A percentile compares a stretch with the other conserved stretches of the same genome.
Conservation (phyloP, 2,329 filamentous ascomycete genomes). For the Fusarium longipes region DNA sequence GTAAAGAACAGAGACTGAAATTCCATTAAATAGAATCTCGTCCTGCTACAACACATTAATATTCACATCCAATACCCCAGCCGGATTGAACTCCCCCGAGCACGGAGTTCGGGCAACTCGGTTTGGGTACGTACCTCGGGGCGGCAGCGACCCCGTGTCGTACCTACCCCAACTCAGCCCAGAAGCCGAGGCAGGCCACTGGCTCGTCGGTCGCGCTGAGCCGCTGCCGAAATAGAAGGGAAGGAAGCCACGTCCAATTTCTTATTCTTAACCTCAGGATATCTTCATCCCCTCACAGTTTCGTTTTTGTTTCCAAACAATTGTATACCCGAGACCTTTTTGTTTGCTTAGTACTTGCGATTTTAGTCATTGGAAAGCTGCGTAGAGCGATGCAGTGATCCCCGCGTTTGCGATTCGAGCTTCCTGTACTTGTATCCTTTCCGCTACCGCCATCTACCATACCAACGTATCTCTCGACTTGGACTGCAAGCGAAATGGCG, state of each 20-base stretch:
- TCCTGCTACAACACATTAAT: too few species aligned
- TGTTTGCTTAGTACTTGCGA: not conserved
- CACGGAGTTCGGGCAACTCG: constrained; percentile 9
- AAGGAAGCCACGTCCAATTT: constrained; percentile 35
- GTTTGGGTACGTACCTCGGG: constrained; percentile 34
- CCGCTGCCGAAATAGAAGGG: constrained; percentile 34
- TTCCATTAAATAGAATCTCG: too few species aligned
- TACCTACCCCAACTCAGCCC: constrained; percentile 22
- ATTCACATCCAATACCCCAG: not conserved
- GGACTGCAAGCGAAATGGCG: constrained; percentile 44
- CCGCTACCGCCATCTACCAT: constrained; percentile 12
- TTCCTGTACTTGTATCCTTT: constrained; percentile 16
- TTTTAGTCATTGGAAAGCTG: constrained; percentile 5
- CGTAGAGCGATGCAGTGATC: constrained; percentile 31
- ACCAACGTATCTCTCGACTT: not conserved
- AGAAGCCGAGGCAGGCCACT: constrained; percentile 43
- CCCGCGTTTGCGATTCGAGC: constrained; percentile 35
- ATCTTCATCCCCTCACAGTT: constrained; percentile 14
- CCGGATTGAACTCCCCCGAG: not conserved
- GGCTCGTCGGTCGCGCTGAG: constrained; percentile 35
- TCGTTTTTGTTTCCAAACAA: constrained; percentile 3
- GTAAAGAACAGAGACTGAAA: too few species aligned
- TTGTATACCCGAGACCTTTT: constrained; percentile 3
- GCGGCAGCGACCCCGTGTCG: constrained; percentile 22
- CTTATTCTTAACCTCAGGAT: constrained; percentile 23